phyloP scores from a whole-genome alignment of 139 green algal species.

The Parachlorella kessleri region DNA sequence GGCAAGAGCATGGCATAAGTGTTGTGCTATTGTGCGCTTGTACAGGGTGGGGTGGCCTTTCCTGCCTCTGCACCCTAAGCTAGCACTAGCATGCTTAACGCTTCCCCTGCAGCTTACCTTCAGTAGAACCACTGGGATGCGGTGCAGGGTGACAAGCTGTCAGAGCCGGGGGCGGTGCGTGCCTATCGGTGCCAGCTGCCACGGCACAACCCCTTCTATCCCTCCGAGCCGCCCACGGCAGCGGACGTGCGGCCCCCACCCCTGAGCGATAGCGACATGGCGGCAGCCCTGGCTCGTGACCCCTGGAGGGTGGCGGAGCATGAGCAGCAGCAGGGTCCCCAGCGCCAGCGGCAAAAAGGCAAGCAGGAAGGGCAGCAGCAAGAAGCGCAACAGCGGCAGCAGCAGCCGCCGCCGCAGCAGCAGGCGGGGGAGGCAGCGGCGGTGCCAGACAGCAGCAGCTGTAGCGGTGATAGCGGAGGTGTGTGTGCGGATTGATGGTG shows the following conservation, averaged over 20 bases:
- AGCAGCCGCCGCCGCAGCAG: neutral
- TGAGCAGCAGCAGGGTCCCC: neutral
- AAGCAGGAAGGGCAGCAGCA: slow-evolving; percentile 17
- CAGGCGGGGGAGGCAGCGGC: neutral
- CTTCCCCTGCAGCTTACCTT: too few relatives aligned
- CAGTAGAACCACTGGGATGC: too few relatives aligned
- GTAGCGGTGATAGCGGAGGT: neutral
- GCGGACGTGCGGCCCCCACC: slow-evolving; percentile 37
- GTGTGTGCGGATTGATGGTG: neutral
- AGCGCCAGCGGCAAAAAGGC: slow-evolving; percentile 1
- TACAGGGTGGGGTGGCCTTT: too few relatives aligned
- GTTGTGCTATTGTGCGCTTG: too few relatives aligned
- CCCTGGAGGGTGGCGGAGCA: slow-evolving; percentile 41
- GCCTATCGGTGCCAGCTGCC: slow-evolving; percentile 85
- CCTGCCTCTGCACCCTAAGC: too few relatives aligned
- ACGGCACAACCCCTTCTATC: slow-evolving; percentile 78
- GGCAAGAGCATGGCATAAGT: too few relatives aligned
- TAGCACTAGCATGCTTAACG: too few relatives aligned
- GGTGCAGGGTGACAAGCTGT: slow-evolving; percentile 51
- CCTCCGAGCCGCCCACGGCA: slow-evolving; percentile 48
- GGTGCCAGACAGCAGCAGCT: neutral
- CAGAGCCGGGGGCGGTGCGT: slow-evolving; percentile 48
- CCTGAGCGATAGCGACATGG: slow-evolving; percentile 26
- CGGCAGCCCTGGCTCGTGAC: slow-evolving; percentile 38
- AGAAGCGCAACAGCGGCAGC: neutral